phyloP scores from a whole-genome alignment of 2,329 filamentous ascomycete species.

The Simplicillium aogashimaense region DNA sequence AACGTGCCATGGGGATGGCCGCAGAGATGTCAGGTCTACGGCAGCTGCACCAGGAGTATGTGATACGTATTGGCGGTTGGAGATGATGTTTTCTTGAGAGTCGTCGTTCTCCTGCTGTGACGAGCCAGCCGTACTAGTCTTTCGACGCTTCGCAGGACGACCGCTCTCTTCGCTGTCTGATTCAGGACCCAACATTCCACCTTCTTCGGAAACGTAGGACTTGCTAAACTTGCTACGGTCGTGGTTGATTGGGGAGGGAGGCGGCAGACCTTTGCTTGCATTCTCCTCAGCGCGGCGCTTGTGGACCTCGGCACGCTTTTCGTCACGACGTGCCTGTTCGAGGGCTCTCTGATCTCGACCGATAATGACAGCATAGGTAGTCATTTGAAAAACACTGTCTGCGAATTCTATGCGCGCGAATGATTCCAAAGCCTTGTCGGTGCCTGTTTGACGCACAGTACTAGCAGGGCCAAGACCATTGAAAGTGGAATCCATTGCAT shows the following conservation, averaged over 20 bases:
- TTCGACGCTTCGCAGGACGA: constrained; percentile 36
- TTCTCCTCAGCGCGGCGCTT: constrained; percentile 35
- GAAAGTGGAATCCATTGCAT: constrained; percentile 19
- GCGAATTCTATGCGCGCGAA: constrained; percentile 58
- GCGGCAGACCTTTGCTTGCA: constrained; percentile 36
- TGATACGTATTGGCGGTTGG: constrained; percentile 50
- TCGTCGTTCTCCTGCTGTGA: constrained; percentile 32
- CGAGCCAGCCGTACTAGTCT: constrained; percentile 32
- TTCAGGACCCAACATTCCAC: constrained; percentile 56
- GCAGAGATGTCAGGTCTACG: constrained; percentile 48
- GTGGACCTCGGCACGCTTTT: constrained; percentile 35
- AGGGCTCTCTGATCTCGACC: constrained; percentile 58
- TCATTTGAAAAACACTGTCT: constrained; percentile 73
- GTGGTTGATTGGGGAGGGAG: constrained; percentile 37
- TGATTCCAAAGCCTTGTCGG: constrained; percentile 38
- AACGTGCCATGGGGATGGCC: constrained; percentile 51
- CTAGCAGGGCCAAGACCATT: constrained; percentile 18
- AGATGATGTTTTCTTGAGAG: constrained; percentile 35
- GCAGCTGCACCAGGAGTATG: constrained; percentile 49
- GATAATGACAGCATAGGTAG: constrained; percentile 61
- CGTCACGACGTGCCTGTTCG: constrained; percentile 41
- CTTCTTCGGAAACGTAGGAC: constrained; percentile 60
- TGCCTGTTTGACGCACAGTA: constrained; percentile 21
- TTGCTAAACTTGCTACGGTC: constrained; percentile 48
- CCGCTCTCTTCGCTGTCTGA: constrained; percentile 43